Evolutionary conservation across 257 asterid species (phyloP).

Genomic region (Gentiana macrophylla): DNA sequence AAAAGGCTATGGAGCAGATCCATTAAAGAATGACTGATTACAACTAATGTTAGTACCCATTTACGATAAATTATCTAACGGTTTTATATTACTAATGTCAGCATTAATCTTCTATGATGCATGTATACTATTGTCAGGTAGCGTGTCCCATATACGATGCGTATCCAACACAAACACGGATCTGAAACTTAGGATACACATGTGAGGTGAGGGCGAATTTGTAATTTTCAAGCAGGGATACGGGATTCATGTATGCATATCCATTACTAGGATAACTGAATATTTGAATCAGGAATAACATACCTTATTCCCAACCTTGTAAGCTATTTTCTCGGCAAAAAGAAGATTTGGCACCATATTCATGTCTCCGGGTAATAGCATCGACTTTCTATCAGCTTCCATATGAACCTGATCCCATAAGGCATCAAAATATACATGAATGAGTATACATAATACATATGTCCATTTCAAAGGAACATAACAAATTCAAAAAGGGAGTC

Average conservation of each 20-base stretch:
- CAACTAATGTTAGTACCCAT: no score
- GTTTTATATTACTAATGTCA: no score
- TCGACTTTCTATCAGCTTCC: conserved; percentile 83
- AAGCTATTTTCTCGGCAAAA: conserved; percentile 60
- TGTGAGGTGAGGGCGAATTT: no score
- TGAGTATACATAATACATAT: no score
- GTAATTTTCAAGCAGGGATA: no score
- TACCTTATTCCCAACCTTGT: conserved; percentile 89
- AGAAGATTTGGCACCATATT: conserved; percentile 33
- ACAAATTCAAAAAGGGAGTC: background rate
- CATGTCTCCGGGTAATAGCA: conserved; percentile 43
- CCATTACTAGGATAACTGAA: background rate
- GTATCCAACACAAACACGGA: no score
- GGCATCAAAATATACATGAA: background rate
- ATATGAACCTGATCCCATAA: conserved; percentile 67
- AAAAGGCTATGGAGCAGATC: conserved; percentile 1
- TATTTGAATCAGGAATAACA: conserved; percentile 1
- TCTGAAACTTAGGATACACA: no score
- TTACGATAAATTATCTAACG: no score
- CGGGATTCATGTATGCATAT: no score
- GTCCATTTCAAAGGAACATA: background rate
- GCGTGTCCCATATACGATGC: no score
- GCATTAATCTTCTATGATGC: no score
- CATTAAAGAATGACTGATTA: background rate
- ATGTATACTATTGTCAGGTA: no score